Base-by-base conservation (phyloP, 2,329 filamentous ascomycete species). In the Nigrograna mackinnonii region DNA sequence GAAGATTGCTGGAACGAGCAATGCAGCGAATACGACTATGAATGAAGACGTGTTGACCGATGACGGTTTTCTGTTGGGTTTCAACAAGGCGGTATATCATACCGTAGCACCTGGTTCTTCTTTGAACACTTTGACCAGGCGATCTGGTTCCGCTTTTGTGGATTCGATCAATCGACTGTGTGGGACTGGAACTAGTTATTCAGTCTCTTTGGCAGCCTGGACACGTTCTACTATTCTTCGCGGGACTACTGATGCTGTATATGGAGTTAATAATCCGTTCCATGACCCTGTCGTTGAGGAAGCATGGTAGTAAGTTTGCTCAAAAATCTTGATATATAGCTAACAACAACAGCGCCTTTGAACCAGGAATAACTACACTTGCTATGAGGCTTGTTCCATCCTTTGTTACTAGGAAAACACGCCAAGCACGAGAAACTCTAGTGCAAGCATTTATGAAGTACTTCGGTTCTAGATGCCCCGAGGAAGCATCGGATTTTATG, bases 181-280 rank as follows among this genome's bases (percentile, higher is more conserved):
- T 11, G 7, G 17, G 12, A 35, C 18, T 7, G 9, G 4, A 28
- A 18, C 14, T 21, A 41, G 13, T 7, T 26, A 18, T 19, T 21
- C 19, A 30, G 31, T 41, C 11, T 24, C 16, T 63, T 57, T 54
- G 42, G 60, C 18, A 44, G 47, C 26, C 48, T 57, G 33, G 47
- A 46, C 20, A 22, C 37, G 37, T 16, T 34, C 26, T 21, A 40
- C 37, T 17, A 55, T 67, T 22, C 60, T 62, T 0, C 47, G 43
- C 1, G 64, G 66, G 5, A 66, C 60, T 22, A 70, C 67, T 0
- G 46, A 60, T 26, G 55, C 63, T 19, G 58, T 66, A 2, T 72
- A 70, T 45, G 68, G 68, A 7, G 59, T 57, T 2, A 40, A 58
- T 43, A 71, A 69, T 46, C 67, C 67, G 2, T 69, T 55, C 26